A percentile compares a stretch with the other conserved stretches of the same genome.
Evolutionary conservation across 1,284 basidiomycete genomes (phyloP).

Genomic region (Neolentinus lepideus): DNA sequence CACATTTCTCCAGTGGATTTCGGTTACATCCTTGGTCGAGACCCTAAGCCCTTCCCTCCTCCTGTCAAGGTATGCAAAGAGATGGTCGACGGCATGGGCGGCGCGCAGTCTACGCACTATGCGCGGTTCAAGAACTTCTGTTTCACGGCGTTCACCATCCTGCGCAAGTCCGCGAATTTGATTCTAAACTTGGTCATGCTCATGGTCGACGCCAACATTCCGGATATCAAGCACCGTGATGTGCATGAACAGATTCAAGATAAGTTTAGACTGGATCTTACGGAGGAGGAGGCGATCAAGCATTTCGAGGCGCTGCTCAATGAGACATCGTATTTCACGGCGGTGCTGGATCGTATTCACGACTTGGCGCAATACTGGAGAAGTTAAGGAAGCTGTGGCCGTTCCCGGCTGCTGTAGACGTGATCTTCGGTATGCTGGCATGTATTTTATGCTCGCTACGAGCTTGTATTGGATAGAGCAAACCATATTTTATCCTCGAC

Average conservation of each 20-base stretch:
- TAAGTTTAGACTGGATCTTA: conserved; percentile 91
- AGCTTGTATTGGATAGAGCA: conserved; percentile 9
- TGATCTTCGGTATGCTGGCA: not conserved
- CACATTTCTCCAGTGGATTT: conserved; percentile 73
- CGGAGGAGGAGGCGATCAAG: conserved; percentile 95
- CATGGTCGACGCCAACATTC: conserved; percentile 98
- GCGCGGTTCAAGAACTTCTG: conserved; percentile 93
- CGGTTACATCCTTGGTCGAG: conserved; percentile 96
- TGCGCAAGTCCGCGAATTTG: conserved; percentile 96
- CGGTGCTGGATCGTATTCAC: conserved; percentile 89
- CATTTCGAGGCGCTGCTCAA: conserved; percentile 92
- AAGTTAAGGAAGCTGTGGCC: conserved; percentile 30
- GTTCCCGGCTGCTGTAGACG: not conserved
- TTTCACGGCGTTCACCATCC: conserved; percentile 92
- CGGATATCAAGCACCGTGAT: conserved; percentile 92
- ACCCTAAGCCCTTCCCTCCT: conserved; percentile 97
- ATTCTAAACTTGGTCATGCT: conserved; percentile 94
- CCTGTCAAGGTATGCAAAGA: conserved; percentile 99
- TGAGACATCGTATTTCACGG: conserved; percentile 92
- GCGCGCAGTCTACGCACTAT: conserved; percentile 88
- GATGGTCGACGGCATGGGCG: conserved; percentile 99
- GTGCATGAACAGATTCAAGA: conserved; percentile 88
- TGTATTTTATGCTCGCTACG: not conserved
- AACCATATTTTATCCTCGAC: conserved; percentile 58
- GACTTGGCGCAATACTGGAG: conserved; percentile 82